Percentiles rank a stretch among this genome's conserved stretches.
phyloP scores from a whole-genome alignment of 352 stramenopile species.

The Phytopythium helicoides region DNA sequence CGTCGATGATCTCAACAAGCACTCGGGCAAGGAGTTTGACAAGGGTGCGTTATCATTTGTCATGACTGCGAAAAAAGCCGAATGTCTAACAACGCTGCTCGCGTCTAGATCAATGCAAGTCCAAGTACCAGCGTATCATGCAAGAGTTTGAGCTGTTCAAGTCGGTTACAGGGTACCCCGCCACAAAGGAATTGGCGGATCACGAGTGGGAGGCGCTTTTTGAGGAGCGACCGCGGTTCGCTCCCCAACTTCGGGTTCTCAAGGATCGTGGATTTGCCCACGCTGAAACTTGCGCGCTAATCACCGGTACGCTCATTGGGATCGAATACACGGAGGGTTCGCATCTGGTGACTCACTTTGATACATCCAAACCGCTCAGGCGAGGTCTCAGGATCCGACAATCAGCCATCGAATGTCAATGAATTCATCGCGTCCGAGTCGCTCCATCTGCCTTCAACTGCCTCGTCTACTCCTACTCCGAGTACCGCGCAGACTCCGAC shows the following conservation, averaged over 20 bases:
- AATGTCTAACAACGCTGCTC: not conserved
- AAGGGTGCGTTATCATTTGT: slow-evolving; percentile 14
- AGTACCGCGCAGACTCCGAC: not conserved
- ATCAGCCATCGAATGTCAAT: slow-evolving; percentile 10
- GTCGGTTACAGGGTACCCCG: slow-evolving; percentile 16
- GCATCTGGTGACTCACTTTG: not conserved
- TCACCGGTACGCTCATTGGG: slow-evolving; percentile 16
- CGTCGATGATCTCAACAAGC: slow-evolving; percentile 20
- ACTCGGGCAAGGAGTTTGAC: slow-evolving; percentile 17
- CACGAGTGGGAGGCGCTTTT: slow-evolving; percentile 31
- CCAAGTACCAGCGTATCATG: slow-evolving; percentile 33
- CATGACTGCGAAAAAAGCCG: not conserved
- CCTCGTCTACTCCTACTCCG: not conserved
- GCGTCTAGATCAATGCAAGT: slow-evolving; percentile 25
- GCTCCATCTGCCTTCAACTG: not conserved
- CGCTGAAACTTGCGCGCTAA: slow-evolving; percentile 25
- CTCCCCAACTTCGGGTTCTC: slow-evolving; percentile 16
- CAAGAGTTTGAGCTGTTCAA: slow-evolving; percentile 28
- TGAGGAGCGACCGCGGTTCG: slow-evolving; percentile 20
- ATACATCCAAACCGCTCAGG: slow-evolving; percentile 3
- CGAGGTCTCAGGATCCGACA: slow-evolving; percentile 10
- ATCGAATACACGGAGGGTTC: not conserved
- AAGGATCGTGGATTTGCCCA: slow-evolving; percentile 27
- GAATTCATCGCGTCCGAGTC: slow-evolving; percentile 16
- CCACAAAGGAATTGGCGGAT: slow-evolving; percentile 9